Evolutionary conservation across 345 rosid genomes (phyloP), one percentile per base, ranked within the genome.

Genomic region (Salix viminalis): DNA sequence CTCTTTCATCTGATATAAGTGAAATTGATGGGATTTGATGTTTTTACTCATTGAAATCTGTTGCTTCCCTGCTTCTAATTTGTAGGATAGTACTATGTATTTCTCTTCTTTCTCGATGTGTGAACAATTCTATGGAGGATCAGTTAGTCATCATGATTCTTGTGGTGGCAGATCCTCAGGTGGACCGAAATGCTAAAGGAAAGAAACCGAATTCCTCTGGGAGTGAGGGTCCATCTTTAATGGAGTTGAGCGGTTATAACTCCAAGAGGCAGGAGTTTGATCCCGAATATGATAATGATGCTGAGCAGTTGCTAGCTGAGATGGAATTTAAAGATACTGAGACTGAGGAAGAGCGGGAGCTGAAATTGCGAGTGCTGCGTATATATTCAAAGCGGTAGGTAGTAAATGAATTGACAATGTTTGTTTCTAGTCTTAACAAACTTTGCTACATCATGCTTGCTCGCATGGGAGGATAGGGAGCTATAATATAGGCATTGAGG

Each of bases 281-380:
- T 79, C 88, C 97, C 19, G 99, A 93, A 78, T 96, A 92, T 44
- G 99, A 96, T 76, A 93, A 96, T 72, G 99, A 93, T 78, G 97
- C 98, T 24, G 99, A 96, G 89, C 94, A 92, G 75, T 84, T 92
- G 80, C 89, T 92, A 73, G 97, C 99, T 70, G 99, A 96, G 82
- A 96, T 96, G 99, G 99, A 96, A 83, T 96, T 93, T 75, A 93
- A 93, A 86, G 97, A 93, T 19, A 82, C 85, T 41, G 98, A 96
- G 81, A 82, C 92, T 10, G 97, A 90, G 74, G 98, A 96, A 34
- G 99, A 93, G 77, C 89, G 82, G 5, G 90, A 92, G 81, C 87
- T 96, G 78, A 96, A 94, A 88, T 78, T 91, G 78, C 93, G 97
- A 44, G 91, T 94, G 68, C 84, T 96, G 70, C 90, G 86, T 76